phyloP scores from a whole-genome alignment of 1,284 basidiomycete species.

The Ceratobasidium sp. region DNA sequence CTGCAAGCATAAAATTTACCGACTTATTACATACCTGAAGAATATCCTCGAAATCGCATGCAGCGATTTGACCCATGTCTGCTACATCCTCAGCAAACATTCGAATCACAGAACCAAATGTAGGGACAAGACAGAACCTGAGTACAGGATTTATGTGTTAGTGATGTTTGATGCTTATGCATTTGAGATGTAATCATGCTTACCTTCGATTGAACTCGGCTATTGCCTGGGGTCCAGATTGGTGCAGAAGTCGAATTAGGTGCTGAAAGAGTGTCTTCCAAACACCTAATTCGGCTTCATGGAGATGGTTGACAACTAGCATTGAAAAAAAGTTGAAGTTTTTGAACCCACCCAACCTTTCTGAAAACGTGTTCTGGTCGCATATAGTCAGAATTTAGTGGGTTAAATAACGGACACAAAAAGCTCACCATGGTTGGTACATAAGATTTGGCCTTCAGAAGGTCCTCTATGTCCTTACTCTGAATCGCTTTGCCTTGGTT shows the following conservation, averaged over 20 bases:
- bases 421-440: conserved; percentile 41
- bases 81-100: conserved; percentile 42
- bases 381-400: not conserved
- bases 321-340: conserved; percentile 43
- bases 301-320: conserved; percentile 43
- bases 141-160: too few species aligned
- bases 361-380: conserved; percentile 46
- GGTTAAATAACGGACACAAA: conserved; percentile 9
- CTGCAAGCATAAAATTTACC: not conserved
- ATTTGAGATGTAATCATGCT: not conserved
- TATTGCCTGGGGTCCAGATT: conserved; percentile 13
- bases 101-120: conserved; percentile 44
- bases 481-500: conserved; percentile 11
- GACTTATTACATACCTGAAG: conserved; percentile 44
- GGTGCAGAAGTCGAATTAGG: conserved; percentile 48
- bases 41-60: conserved; percentile 45
- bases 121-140: conserved; percentile 46
- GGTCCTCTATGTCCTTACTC: conserved; percentile 31
- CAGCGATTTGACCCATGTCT: conserved; percentile 44
- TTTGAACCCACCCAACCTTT: conserved; percentile 19
- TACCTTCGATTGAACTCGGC: conserved; percentile 40
- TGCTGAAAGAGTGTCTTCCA: conserved; percentile 50
- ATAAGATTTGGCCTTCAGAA: conserved; percentile 34
- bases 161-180: too few species aligned
- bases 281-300: conserved; percentile 45